Base-by-base conservation (phyloP, 192 early-diverging fungal genomes). In the Backusella tuberculispora region DNA sequence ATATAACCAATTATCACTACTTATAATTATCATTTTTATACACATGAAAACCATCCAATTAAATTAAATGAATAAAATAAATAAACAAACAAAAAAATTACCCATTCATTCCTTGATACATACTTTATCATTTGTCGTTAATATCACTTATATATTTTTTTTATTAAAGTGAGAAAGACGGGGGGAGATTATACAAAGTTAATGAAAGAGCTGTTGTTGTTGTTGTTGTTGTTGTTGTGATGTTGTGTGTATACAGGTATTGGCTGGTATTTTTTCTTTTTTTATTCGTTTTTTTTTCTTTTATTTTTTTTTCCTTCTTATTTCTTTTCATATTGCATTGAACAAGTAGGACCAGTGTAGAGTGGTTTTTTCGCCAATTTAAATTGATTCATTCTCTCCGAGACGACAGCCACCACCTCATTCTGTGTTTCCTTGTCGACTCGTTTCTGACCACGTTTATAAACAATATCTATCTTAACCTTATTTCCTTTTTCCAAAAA, bases 401-500 rank as follows among this genome's bases (percentile, higher is more conserved):
- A 76, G 10, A 87, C 75, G 26, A 75, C 37, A n/a, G 77, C 78
- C 34, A 87, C 50, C 17, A 85, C 65, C 10, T 72, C 69, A 34
- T 81, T 75, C 42, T 85, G 86, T 12, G 78, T 78, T 19, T 63
- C 60, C n/a, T 67, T 69, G 6, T 79, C 77, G 0, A 79, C 43
- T 45, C 75, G 76, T 14, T 63, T 68, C 69, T 80, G 79, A 3
- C 84, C 86, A 47, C 81, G 83, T 68, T 82, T 85, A 71, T 79
- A 76, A 9, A 81, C 82, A 48, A 88, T 78, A 63, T 84, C 83
- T 8, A 88, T 67, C 19, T 84, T 80, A 29, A 88, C 74, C 41
- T 82, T 77, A 43, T 86, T 77, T 10, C 87, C 87, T 77, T 86
- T 86, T 26, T 86, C 83, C 21, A 88, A 71, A 63, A 86, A 86